Base-by-base conservation (phyloP, 805 yeast genomes). In the Saccharomycopsis fibuligera region DNA sequence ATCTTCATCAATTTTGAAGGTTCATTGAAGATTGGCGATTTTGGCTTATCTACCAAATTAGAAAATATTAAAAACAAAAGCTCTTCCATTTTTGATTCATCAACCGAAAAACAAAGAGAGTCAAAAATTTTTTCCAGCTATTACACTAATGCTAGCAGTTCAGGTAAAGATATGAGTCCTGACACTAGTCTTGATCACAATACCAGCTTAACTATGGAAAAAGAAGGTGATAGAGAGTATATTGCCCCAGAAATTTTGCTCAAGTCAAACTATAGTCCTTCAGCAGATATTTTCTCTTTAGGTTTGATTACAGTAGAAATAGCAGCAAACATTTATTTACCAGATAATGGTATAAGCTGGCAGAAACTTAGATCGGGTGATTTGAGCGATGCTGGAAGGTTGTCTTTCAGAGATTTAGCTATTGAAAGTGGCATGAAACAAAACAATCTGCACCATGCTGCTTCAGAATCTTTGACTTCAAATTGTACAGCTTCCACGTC, bases 291-390 rank as follows among this genome's bases (percentile, higher is more conserved):
- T 2, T 93, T 93, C 63, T 85, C 96, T 14, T 75, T 90, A 43
- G 99, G 99, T 0, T 70, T 93, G 50, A 86, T 93, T 54, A 83
- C 93, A 70, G 83, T 93, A 44, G 99, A 93, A 63, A 84, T 88
- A 58, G 98, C 98, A 2, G 96, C 98, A 1, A 93, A 93, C 65
- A 90, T 93, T 40, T 81, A 90, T 2, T 70, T 93, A 46, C 99
- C 99, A 1, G 98, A 91, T 57, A 90, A 93, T 62, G 99, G 99
- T 5, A 76, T 87, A 12, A 91, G 95, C 25, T 93, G 99, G 99
- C 95, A 95, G 56, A 89, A 90, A 63, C 69, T 93, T 52, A 74
- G 99, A 56, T 86, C 96, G 35, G 99, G 99, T 0, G 99, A 93
- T 63, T 70, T 93, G 55, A 82, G 95, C 12, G 99, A 93, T 63